Evolutionary conservation across 805 yeast genomes (phyloP), one percentile per base, ranked within the genome.

Genomic region (Scheffersomyces stipitis): DNA sequence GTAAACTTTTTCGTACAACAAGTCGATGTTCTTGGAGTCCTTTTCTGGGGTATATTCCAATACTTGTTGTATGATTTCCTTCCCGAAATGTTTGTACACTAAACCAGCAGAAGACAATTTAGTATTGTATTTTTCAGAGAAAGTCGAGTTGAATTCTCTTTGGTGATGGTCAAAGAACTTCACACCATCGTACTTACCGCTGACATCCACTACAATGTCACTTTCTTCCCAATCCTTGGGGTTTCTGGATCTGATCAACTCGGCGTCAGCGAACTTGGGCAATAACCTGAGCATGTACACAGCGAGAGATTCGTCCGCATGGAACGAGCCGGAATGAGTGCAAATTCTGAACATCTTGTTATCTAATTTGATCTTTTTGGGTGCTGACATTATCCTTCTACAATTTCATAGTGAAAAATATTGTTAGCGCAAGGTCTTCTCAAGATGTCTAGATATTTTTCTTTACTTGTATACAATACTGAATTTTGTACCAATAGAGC

Each of bases 131-230:
- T 71, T 64, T 1, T 59, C 71, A 16, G 77, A 77, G 56, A 93
- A 91, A 4, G 84, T 79, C 49, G 84, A 90, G 20, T 66, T 64
- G 55, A 93, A 93, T 14, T 85, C 98, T 45, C 97, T 78, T 69
- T 93, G 99, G 66, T 93, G 99, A 58, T 93, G 99, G 60, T 93
- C 99, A 60, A 87, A 91, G 60, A 73, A 86, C 64, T 90, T 90
- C 28, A 69, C 71, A 10, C 84, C 86, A 57, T 89, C 96, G 61
- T 90, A 93, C 57, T 85, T 74, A 10, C 96, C 99, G 56, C 95
- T 78, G 34, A 93, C 99, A 65, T 93, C 99, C 38, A 93, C 91
- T 23, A 93, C 95, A 40, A 93, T 85, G 60, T 91, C 97, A 52
- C 95, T 80, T 30, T 67, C 71, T 48, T 86, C 96, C 84, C 96